These are phyloP conservation scores for Neospermospora avenae DNA, from an alignment of 2,329 filamentous ascomycete species.

Conservation along the genomic window DNA sequence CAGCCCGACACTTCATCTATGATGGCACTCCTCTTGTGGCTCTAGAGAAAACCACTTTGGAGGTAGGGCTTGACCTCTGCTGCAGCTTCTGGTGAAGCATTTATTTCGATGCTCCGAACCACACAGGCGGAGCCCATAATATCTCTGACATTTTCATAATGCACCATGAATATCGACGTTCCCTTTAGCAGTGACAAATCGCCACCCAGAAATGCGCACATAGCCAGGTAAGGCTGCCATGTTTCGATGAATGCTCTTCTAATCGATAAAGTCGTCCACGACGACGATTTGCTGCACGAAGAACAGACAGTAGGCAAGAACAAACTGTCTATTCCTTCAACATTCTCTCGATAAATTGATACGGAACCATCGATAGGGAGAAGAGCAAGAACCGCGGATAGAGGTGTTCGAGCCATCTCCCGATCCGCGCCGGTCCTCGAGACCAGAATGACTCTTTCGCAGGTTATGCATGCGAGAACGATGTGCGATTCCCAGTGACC, in stretches of 20 bases:
- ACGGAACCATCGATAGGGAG: background rate
- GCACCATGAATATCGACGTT: background rate
- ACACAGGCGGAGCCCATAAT: background rate
- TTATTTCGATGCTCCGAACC: background rate
- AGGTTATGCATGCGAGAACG: constrained; percentile 1
- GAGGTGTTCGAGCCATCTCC: background rate
- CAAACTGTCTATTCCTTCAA: background rate
- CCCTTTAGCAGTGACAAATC: background rate
- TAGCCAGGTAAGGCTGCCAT: constrained; percentile 1
- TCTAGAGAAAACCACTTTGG: background rate
- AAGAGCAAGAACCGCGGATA: background rate
- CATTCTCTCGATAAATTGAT: background rate
- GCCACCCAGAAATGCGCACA: constrained; percentile 2
- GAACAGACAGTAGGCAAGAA: background rate
- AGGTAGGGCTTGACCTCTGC: background rate
- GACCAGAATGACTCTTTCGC: background rate
- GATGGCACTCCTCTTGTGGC: background rate
- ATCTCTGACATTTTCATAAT: background rate
- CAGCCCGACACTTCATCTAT: background rate
- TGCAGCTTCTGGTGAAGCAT: background rate
- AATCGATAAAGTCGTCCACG: background rate
- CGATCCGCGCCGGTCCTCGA: background rate
- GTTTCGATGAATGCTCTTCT: background rate
- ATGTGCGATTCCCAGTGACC: background rate
- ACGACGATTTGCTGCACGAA: constrained; percentile 1